Base-by-base conservation (phyloP, 345 rosid species). In the Carallia brachiata region DNA sequence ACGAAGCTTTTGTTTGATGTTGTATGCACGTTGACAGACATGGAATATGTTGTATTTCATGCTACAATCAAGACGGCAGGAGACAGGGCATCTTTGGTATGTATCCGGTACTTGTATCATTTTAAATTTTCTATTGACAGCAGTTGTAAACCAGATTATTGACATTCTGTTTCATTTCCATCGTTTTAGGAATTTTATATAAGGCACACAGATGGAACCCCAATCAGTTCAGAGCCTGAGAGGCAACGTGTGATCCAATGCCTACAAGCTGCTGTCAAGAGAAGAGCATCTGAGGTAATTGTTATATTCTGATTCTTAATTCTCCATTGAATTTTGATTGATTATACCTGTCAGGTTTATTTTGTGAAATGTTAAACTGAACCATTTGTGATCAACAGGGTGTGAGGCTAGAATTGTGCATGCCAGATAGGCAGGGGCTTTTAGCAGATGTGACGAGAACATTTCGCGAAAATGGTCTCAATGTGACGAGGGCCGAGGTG, bases 161-260 rank as follows among this genome's bases (percentile, higher is more conserved):
- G 4, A 36, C n/a, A 31, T 3, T 70, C 36, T 3, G n/a, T 30
- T 76, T 53, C 44, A 34, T 55, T 69, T 2, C 30, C 58, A 2
- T 61, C 68, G 39, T 80, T 67, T 23, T 79, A 90, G 94, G 99
- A 95, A 76, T 95, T 95, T 61, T 89, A 88, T 78, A 88, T 92
- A 13, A 86, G 84, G 70, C 99, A 95, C 73, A 69, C 84, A 2
- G 99, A 95, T 70, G 99, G 98, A 70, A 86, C 92, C 63, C 98
- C 99, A 1, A 92, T 95, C 61, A 95, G 89, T 65, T 95, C 94
- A 2, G 99, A 95, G 83, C 88, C 99, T 1, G 99, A 95, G 81
- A 83, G 92, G 61, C 98, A 92, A 74, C 81, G 99, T 0, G 98
- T 92, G 47, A 89, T 95, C 50, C 94, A 83, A 73, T 95, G 99